Base-by-base conservation (phyloP, 2,329 filamentous ascomycete genomes). In the Ophiognomonia clavigignenti-juglandacearum region DNA sequence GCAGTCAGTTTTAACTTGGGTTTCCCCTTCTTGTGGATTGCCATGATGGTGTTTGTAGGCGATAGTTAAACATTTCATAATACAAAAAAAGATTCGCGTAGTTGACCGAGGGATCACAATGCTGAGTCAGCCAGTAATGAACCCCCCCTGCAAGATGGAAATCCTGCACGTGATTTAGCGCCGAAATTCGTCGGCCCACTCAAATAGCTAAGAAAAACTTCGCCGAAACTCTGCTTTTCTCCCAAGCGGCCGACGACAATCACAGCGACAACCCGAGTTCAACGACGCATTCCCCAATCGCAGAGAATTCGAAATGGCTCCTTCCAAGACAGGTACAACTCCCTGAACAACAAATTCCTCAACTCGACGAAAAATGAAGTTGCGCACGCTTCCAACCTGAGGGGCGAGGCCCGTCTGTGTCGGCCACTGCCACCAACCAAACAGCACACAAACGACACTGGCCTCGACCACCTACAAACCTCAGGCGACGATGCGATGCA, bases 21-120 rank as follows among this genome's bases (percentile, higher is more conserved):
- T 39, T 61, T 59, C 46, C 67, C 67, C 44, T 68, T 74, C 60
- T 73, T 78, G 39, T 64, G 69, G 10, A 61, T 55, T 48, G 66
- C 69, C 75, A 80, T 80, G 2, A 16, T 34, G 9, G 7, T 6
- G n/a, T 23, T 13, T n/a, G 7, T 20, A 4, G 16, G 2, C 31
- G 14, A 14, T 18, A 19, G 18, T 20, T 32, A 13, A 18, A n/a
- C 10, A 38, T 22, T 7, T 18, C 2, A n/a, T 13, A 43, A 31
- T 31, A 36, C 24, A 24, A 24, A 11, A 9, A n/a, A n/a, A n/a
- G n/a, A n/a, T n/a, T n/a, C n/a, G n/a, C n/a, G n/a, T n/a, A n/a
- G n/a, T n/a, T n/a, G n/a, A n/a, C n/a, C n/a, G n/a, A n/a, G n/a
- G n/a, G n/a, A n/a, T n/a, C n/a, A n/a, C n/a, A n/a, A n/a, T n/a